Base-by-base conservation (phyloP, 768 basidiomycete genomes). In the Hypsizygus marmoreus region DNA sequence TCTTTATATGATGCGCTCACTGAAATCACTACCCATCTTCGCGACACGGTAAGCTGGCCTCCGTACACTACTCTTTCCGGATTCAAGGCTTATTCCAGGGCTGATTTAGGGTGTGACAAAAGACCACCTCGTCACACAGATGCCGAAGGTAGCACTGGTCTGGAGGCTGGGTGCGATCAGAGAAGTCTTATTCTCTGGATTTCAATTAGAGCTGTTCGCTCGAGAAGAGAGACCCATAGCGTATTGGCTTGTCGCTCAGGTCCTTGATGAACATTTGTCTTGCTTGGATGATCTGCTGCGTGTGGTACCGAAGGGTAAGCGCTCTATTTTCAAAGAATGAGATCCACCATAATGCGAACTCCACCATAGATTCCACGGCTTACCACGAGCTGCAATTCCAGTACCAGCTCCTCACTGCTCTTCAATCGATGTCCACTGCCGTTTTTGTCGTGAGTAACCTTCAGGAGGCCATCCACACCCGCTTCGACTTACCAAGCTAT, bases 161-260 rank as follows among this genome's bases (percentile, higher is more conserved):
- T 82, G 81, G 74, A 76, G 88, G 33, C 62, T 89, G 13, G 67
- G 76, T 4, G 65, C 75, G 8, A 72, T 88, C 3, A 76, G 80
- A 29, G 88, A 92, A 52, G 71, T 93, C 11, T 63, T 91, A 4
- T 68, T 85, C 33, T 84, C 88, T 1, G 91, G 87, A 2, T 86
- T 88, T 50, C 88, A 91, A 61, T 63, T 91, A 16, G 85, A 88
- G 34, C 62, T 93, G 6, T 89, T 91, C 55, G 71, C 79, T 16
- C 62, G 73, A 1, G 78, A 86, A 32, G 91, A 93, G 57, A 77
- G 70, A 25, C 70, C 84, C 0, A 80, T 89, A 50, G 84, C 88
- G 2, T 91, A 91, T 64, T 91, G 88, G 84, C 88, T 88, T 56
- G 67, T 72, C 4, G 60, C 75, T 2, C 73, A 75, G 33, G 74